phyloP scores from a whole-genome alignment of 148 eudicot species.

The Silene latifolia region DNA sequence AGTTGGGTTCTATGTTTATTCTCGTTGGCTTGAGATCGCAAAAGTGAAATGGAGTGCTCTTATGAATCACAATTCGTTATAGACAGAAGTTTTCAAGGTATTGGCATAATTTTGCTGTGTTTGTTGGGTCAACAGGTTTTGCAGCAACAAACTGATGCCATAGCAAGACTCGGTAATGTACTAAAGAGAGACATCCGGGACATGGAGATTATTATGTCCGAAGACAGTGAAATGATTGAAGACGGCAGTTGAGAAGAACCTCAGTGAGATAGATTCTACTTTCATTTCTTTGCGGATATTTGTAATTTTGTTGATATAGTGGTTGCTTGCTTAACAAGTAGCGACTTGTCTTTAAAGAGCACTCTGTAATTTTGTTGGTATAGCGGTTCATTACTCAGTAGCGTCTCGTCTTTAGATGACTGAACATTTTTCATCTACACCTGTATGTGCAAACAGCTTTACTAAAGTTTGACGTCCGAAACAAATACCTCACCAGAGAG shows the following conservation, averaged over 20 bases:
- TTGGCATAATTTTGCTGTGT: not conserved
- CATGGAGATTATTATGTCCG: constrained; percentile 91
- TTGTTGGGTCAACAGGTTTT: constrained; percentile 48
- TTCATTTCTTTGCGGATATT: not conserved
- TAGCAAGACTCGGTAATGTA: constrained; percentile 80
- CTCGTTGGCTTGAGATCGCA: too few relatives aligned
- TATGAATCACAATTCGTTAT: too few relatives aligned
- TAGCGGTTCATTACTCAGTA: not conserved
- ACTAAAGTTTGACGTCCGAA: not conserved
- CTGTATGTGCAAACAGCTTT: not conserved
- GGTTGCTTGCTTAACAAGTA: not conserved
- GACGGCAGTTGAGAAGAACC: constrained; percentile 24
- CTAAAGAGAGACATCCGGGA: constrained; percentile 82
- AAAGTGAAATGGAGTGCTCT: too few relatives aligned
- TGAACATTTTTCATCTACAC: not conserved
- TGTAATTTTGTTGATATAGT: not conserved
- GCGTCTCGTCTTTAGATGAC: not conserved
- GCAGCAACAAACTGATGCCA: constrained; percentile 90
- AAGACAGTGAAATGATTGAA: constrained; percentile 66
- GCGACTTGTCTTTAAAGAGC: not conserved
- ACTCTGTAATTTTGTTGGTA: not conserved
- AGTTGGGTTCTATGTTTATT: too few relatives aligned
- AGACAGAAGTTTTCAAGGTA: too few relatives aligned
- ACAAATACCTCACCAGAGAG: not conserved
- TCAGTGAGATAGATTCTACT: not conserved